These are phyloP conservation scores for Dothideomycetes sp. DNA, from an alignment of 2,329 filamentous ascomycete species.

Conservation along the genomic window DNA sequence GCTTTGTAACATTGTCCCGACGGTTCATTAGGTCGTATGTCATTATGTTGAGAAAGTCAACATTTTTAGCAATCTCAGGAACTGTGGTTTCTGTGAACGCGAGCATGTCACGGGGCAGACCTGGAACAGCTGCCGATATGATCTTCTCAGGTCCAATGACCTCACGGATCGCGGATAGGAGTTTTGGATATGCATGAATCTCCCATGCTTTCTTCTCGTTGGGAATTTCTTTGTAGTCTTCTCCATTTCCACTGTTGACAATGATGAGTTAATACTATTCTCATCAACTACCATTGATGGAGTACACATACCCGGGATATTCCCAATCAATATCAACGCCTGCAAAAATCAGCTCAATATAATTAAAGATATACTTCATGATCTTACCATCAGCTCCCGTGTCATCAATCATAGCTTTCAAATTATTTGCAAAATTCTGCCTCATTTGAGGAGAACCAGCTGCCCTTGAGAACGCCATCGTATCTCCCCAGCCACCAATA, in stretches of 20 bases:
- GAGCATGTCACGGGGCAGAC: conserved; percentile 53
- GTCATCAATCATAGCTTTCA: conserved; percentile 51
- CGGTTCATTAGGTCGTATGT: conserved; percentile 64
- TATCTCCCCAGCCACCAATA: conserved; percentile 68
- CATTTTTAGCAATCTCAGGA: conserved; percentile 48
- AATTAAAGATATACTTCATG: too few relatives aligned
- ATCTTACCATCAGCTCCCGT: conserved; percentile 56
- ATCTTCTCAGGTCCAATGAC: conserved; percentile 50
- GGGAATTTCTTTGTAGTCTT: conserved; percentile 55
- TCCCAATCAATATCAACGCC: conserved; percentile 59
- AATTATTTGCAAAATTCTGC: conserved; percentile 53
- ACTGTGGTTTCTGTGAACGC: conserved; percentile 52
- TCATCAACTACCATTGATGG: background rate
- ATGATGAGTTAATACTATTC: background rate
- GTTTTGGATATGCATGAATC: conserved; percentile 51
- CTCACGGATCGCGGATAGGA: conserved; percentile 50
- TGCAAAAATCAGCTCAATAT: background rate
- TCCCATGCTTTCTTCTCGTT: conserved; percentile 52
- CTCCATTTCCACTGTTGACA: conserved; percentile 48
- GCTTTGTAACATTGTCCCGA: conserved; percentile 53
- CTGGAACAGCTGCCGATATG: conserved; percentile 60
- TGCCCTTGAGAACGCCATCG: conserved; percentile 50
- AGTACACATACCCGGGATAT: conserved; percentile 31
- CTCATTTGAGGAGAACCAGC: conserved; percentile 45
- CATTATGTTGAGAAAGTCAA: conserved; percentile 65